phyloP scores from a whole-genome alignment of 2,329 filamentous ascomycete genomes.

The Lachnellula willkommii region DNA sequence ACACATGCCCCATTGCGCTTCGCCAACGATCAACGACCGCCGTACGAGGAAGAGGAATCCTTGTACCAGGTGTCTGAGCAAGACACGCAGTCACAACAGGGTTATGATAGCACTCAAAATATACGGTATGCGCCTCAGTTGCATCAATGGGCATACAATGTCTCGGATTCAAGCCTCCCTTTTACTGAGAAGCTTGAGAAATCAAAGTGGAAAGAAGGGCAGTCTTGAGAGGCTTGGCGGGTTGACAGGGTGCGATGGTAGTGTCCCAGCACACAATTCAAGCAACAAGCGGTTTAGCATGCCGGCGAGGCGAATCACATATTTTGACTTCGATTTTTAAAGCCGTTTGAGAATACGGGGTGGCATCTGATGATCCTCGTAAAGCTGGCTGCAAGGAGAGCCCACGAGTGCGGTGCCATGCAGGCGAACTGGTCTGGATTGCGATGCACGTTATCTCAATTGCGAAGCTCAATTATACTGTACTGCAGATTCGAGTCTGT shows the following conservation, averaged over 20 bases:
- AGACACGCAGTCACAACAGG: not conserved
- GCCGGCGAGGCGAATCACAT: no score
- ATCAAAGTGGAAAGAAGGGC: not conserved
- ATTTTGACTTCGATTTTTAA: no score
- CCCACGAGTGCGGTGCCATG: not conserved
- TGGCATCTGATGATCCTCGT: no score
- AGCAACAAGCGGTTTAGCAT: no score
- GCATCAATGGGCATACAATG: slow-evolving; percentile 6
- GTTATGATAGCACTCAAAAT: not conserved
- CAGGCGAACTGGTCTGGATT: not conserved
- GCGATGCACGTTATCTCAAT: no score
- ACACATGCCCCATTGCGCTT: not conserved
- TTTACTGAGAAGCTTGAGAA: slow-evolving; percentile 13
- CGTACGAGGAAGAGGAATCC: not conserved
- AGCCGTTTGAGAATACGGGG: no score
- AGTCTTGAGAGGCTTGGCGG: not conserved
- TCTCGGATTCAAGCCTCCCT: slow-evolving; percentile 4
- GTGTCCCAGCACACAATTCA: not conserved
- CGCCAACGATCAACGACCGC: not conserved
- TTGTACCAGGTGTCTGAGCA: not conserved
- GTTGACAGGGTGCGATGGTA: not conserved
- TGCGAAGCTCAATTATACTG: no score
- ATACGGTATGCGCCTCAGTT: not conserved
- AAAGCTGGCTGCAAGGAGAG: not conserved
- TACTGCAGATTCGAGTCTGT: no score